Base-by-base conservation (phyloP, 352 stramenopile species). In the Globisporangium canariense region DNA sequence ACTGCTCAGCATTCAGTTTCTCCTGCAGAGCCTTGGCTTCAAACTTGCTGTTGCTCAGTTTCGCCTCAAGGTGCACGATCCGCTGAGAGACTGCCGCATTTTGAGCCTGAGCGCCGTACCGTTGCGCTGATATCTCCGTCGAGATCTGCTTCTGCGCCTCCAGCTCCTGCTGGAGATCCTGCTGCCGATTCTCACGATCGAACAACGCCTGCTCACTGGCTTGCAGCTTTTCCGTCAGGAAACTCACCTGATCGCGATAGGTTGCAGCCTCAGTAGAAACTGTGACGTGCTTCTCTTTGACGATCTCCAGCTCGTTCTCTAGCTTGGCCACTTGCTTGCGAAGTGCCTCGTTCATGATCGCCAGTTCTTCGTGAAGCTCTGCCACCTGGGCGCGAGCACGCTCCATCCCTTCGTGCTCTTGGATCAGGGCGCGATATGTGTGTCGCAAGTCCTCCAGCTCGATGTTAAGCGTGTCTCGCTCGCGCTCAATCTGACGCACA, bases 201-300 rank as follows among this genome's bases (percentile, higher is more conserved):
- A 74, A 50, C 2, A 74, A 55, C 40, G 79, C 65, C 47, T 87
- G 77, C 45, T 90, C 79, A 2, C 64, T 78, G 16, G 62, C 41
- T 45, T 88, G 77, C 25, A 95, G 65, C 51, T 93, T 88, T 40
- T 92, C 80, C 1, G 84, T 90, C 16, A 95, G 64, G 47, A 90
- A 88, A 46, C 69, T 91, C 22, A 95, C 81, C 68, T 95, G 86
- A n/a, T 92, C 82, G 10, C 84, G 73, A 62, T 90, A 91, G 18
- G 86, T 86, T 4, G 69, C 61, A 18, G 67, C 69, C 66, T 95
- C 84, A 0, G 77, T 79, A 32, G 70, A 61, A 7, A 91, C 66
- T 4, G 72, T 90, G 8, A 65, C 61, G 30, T 86, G 87, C 65
- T 91, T 88, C 38, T 88, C 69, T 20, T 69, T 66, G 4, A 88